Evolutionary conservation across 352 stramenopile species (phyloP).

Genomic region (Phytophthora boehmeriae): DNA sequence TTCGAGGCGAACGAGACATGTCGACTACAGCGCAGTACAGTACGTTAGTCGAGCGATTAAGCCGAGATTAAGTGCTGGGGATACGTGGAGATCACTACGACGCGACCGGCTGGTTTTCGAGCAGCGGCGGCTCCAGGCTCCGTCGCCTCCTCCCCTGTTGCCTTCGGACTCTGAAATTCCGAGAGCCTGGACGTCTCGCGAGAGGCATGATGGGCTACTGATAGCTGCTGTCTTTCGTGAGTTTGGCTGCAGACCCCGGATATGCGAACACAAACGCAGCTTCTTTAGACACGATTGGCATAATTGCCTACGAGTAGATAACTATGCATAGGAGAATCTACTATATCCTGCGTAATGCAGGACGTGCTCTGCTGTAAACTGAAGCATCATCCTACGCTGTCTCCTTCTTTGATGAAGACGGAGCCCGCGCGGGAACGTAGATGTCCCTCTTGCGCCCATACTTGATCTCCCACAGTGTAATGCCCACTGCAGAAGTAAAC

Average conservation of each 20-base stretch:
- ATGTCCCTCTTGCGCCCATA: slow-evolving; percentile 49
- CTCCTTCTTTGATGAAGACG: slow-evolving; percentile 15
- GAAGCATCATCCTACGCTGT: not conserved
- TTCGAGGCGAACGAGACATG: too few species aligned
- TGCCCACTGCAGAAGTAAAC: slow-evolving; percentile 49
- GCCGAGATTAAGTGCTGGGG: slow-evolving; percentile 25
- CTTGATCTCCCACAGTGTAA: slow-evolving; percentile 55
- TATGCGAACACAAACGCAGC: too few species aligned
- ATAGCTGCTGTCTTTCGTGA: too few species aligned
- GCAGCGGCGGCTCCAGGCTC: too few species aligned
- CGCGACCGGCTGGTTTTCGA: slow-evolving; percentile 7
- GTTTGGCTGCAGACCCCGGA: too few species aligned
- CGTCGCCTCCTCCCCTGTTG: too few species aligned
- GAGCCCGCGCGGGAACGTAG: slow-evolving; percentile 26
- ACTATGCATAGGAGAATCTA: not conserved
- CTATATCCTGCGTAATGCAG: not conserved
- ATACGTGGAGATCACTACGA: slow-evolving; percentile 18
- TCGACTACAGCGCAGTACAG: too few species aligned
- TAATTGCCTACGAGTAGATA: not conserved
- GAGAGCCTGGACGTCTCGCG: too few species aligned
- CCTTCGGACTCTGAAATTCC: too few species aligned
- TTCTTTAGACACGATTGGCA: not conserved
- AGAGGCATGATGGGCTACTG: too few species aligned
- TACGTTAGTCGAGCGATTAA: slow-evolving; percentile 23
- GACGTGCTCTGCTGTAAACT: too few species aligned